Base-by-base conservation (phyloP, 1,284 basidiomycete genomes). In the Meripilus lineatus region DNA sequence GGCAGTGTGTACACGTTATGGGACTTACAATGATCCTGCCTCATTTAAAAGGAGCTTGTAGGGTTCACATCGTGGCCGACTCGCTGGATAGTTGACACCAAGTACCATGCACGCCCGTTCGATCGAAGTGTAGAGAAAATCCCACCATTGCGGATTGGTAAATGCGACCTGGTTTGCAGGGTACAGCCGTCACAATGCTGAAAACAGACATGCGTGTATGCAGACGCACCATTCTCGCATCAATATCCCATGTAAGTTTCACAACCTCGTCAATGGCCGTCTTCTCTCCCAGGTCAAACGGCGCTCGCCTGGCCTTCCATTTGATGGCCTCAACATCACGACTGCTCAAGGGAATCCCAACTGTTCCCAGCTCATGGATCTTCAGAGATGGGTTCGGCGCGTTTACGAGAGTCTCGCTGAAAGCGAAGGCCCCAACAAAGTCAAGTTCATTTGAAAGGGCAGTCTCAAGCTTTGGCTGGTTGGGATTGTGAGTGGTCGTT, bases 11-110 rank as follows among this genome's bases (percentile, higher is more conserved):
- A n/a, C n/a, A n/a, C n/a, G n/a, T n/a, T n/a, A n/a, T n/a, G n/a
- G n/a, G n/a, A n/a, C n/a, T n/a, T n/a, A n/a, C n/a, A n/a, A n/a
- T n/a, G n/a, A n/a, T n/a, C n/a, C 28, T 30, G 8, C 28, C 48
- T 71, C 66, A 37, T 70, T 71, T 8, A 72, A 50, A 4, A 72
- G 52, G 4, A 74, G 52, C 48, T 71, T 72, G 50, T 70, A 66
- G 14, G 69, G 48, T 48, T 71, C 65, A 44, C 59, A 62, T 23
- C 53, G 58, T 4, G 63, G 61, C 5, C 55, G 43, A 36, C 50
- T 45, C n/a, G 46, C 42, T 2, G 11, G 14, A 13, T 33, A 10
- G 26, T 45, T 37, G 17, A 48, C 38, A 18, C 42, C 46, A 10
- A 48, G 28, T 3, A 38, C 6, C 21, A 45, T 26, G 24, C 66